A percentile compares a stretch with the other conserved stretches of the same genome.
Conservation (phyloP, 768 basidiomycete genomes). For the Pluteus cervinus region DNA sequence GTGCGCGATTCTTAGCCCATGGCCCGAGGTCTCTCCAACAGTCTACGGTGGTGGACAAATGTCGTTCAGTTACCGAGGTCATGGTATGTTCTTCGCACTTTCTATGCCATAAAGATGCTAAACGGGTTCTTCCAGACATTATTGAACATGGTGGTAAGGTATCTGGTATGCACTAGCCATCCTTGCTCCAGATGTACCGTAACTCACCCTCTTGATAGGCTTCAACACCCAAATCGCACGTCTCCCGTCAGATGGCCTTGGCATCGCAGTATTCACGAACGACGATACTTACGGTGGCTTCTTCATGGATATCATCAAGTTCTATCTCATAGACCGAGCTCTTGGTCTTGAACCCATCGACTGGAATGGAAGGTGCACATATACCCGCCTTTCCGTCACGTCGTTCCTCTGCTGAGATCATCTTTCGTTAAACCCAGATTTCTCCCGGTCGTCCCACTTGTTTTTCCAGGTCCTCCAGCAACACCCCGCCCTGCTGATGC, state of each 20-base stretch:
- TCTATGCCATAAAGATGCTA: neutral
- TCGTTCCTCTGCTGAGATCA: no score
- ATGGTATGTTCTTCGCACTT: no score
- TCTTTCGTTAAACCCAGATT: no score
- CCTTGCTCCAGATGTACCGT: no score
- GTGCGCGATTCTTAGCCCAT: no score
- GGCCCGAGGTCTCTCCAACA: no score
- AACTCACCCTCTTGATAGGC: no score
- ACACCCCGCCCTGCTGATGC: no score
- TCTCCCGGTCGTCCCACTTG: no score
- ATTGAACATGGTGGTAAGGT: constrained; percentile 16
- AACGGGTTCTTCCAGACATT: constrained; percentile 5
- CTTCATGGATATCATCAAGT: neutral
- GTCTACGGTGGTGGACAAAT: constrained; percentile 24
- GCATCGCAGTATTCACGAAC: neutral
- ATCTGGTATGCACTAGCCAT: no score
- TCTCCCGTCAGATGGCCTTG: neutral
- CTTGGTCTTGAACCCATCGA: neutral
- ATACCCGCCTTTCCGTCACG: neutral
- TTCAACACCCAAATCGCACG: neutral
- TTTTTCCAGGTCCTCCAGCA: no score
- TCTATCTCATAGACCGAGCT: neutral
- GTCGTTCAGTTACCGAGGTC: constrained; percentile 17
- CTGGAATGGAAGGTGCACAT: neutral
- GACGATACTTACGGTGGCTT: neutral